These are phyloP conservation scores for Mucor plumbeus DNA, from an alignment of 371 early-diverging fungal species.

Conservation along the genomic window DNA sequence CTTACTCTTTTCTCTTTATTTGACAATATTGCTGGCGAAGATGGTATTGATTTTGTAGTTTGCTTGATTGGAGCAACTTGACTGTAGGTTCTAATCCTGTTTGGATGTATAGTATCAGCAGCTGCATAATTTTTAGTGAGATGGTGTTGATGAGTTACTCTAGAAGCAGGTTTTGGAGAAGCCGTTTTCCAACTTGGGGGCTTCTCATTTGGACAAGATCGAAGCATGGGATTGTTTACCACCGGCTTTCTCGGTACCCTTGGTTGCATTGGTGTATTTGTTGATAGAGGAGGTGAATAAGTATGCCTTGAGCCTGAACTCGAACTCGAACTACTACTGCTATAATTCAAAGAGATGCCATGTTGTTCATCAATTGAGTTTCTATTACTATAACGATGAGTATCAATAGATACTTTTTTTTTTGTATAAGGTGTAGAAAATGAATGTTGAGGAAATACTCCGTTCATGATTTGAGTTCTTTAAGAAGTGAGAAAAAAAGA, in stretches of 20 bases:
- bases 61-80: not conserved
- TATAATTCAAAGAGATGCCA: not conserved
- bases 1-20: not conserved
- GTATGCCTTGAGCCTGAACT: not conserved
- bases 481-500: not conserved
- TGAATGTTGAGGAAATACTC: slow-evolving; percentile 22
- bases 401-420: not conserved
- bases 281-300: not conserved
- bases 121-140: slow-evolving; percentile 10
- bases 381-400: not conserved
- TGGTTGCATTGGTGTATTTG: slow-evolving; percentile 10
- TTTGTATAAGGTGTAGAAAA: slow-evolving; percentile 7
- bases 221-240: slow-evolving; percentile 11
- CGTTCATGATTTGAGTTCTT: slow-evolving; percentile 9
- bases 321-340: slow-evolving; percentile 2
- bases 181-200: slow-evolving; percentile 6
- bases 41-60: not conserved
- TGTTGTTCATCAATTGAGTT: not conserved
- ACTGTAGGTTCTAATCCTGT: not conserved
- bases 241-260: slow-evolving; percentile 30
- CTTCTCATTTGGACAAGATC: not conserved
- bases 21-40: not conserved
- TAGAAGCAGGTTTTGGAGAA: slow-evolving; percentile 1
- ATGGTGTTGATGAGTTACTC: not conserved
- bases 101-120: slow-evolving; percentile 25